Base-by-base conservation (phyloP, 2,329 filamentous ascomycete species). In the Aspergillus texensis region DNA sequence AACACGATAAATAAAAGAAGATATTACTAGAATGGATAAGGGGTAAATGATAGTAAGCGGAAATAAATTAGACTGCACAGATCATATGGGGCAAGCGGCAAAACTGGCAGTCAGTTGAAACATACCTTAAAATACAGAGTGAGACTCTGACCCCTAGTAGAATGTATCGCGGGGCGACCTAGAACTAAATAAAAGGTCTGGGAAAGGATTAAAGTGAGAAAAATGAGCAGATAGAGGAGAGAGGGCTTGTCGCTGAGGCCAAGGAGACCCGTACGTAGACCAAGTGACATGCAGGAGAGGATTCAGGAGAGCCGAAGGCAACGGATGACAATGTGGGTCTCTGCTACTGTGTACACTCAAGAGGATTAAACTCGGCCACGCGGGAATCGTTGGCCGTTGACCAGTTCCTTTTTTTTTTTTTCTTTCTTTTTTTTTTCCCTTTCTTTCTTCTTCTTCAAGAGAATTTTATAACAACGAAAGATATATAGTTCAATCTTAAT, bases 301-400 rank as follows among this genome's bases (percentile, higher is more conserved):
- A 62, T 53, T 62, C 61, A 62, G 61, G 61, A 62, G 61, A 62
- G 56, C 39, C 24, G 36, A 45, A 62, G 57, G 60, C 43, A 57
- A 56, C 39, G 53, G 39, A 56, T 50, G 50, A 54, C 55, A 39
- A 36, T 28, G 61, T 62, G 61, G 61, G 61, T 62, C 61, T 24
- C 21, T 14, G 4, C 1, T 28, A 28, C 45, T 34, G 32, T 11
- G 34, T 34, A 12, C 32, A 16, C 24, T 45, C 34, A 36, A 45
- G 43, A 53, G 36, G 58, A 53, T 54, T 55, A 60, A 53, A 60
- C 21, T 60, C n/a, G 36, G 34, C 58, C 48, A 60, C 58, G 58
- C 58, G 36, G 32, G 30, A 50, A 52, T 58, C 21, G 43, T 48
- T 58, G 45, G 30, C n/a, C 12, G 21, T 55, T 55, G 32, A 19